These are phyloP conservation scores for Athelia psychrophila DNA, from an alignment of 1,284 basidiomycete species.

Conservation along the genomic window DNA sequence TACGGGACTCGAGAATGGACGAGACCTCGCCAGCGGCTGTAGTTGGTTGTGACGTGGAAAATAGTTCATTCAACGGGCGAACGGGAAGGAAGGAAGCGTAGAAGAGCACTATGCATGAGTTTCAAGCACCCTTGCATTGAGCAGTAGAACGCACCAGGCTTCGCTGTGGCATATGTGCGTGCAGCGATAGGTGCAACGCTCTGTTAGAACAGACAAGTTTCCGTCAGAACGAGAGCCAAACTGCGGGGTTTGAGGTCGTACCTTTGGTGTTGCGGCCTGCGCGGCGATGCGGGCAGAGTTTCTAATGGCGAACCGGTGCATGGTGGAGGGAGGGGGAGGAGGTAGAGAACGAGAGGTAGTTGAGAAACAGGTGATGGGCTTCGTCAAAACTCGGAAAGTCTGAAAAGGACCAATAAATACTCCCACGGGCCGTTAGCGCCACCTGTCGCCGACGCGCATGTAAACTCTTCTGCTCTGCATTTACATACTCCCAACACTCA, in stretches of 20 bases:
- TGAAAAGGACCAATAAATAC: no score
- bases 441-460: constrained; percentile 7
- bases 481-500: no score
- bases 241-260: constrained; percentile 24
- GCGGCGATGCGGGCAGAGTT: constrained; percentile 76
- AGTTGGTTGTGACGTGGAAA: constrained; percentile 37
- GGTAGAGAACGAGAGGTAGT: constrained; percentile 31
- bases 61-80: constrained; percentile 18
- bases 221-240: constrained; percentile 14
- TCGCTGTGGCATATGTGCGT: constrained; percentile 95
- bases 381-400: not conserved
- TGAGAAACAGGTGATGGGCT: constrained; percentile 23
- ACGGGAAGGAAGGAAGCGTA: constrained; percentile 3
- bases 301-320: constrained; percentile 89
- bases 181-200: constrained; percentile 52
- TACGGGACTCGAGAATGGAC: constrained; percentile 98
- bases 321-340: constrained; percentile 48
- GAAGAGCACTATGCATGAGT: constrained; percentile 1
- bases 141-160: constrained; percentile 76
- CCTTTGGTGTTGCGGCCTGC: constrained; percentile 66
- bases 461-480: constrained; percentile 13
- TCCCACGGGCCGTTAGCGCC: no score
- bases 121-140: not conserved
- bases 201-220: constrained; percentile 31
- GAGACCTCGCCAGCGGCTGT: constrained; percentile 98